These are phyloP conservation scores for Talaromyces sp. DNA, from an alignment of 2,329 filamentous ascomycete species.

Conservation along the genomic window DNA sequence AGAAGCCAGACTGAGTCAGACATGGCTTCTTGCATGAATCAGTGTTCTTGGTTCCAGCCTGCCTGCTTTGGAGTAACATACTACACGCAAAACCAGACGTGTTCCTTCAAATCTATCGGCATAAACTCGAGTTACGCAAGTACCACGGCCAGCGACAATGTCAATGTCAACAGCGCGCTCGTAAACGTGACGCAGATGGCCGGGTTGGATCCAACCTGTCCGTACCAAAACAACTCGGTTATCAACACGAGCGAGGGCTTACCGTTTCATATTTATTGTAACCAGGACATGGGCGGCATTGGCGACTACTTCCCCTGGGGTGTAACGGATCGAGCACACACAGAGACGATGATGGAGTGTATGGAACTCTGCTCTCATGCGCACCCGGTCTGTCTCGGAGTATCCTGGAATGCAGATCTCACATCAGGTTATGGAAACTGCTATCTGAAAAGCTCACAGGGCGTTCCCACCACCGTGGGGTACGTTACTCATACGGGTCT, in stretches of 20 bases:
- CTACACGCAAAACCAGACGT: conserved; percentile 6
- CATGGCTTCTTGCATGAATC: conserved; percentile 2
- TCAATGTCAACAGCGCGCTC: conserved; percentile 6
- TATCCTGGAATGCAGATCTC: conserved; percentile 2
- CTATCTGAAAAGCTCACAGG: conserved; percentile 5
- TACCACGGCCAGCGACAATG: neutral
- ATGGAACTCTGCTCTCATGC: conserved; percentile 1
- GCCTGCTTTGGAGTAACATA: conserved; percentile 4
- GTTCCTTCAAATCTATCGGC: neutral
- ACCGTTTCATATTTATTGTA: conserved; percentile 3
- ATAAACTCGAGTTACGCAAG: neutral
- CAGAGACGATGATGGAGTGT: conserved; percentile 4
- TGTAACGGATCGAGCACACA: neutral
- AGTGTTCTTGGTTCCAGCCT: conserved; percentile 1
- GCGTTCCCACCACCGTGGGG: neutral
- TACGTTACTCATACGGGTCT: neutral
- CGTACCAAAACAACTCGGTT: conserved; percentile 5
- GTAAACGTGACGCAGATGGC: neutral
- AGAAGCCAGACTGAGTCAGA: neutral
- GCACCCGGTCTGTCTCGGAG: conserved; percentile 3
- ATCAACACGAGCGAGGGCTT: neutral
- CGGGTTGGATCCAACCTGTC: neutral
- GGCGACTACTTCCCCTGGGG: conserved; percentile 4
- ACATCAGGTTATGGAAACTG: conserved; percentile 3
- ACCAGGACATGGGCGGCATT: conserved; percentile 1